Evolutionary conservation across 2,329 filamentous ascomycete species (phyloP), one percentile per base, ranked within the genome.

Genomic region (Aspergillus fumigatiaffinis): DNA sequence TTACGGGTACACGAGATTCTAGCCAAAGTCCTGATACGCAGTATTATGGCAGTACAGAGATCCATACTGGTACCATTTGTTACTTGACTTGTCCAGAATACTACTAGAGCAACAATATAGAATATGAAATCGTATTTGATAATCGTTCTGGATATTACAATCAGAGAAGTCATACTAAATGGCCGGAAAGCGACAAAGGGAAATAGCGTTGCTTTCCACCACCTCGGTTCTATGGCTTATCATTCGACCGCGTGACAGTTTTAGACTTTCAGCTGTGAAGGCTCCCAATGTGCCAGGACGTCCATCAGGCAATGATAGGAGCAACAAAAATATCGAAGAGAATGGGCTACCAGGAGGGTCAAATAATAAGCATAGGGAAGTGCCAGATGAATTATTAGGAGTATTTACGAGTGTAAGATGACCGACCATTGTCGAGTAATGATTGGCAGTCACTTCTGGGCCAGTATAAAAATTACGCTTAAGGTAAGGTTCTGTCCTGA

Each of bases 381-480:
- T 5, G 32, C 4, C 32, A 35, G 14, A 7, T 3, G 32, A 38
- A 38, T 35, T 38, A 38, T 7, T 17, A 38, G 14, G 14, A 3
- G 32, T 38, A 38, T 38, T 38, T 14, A 38, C 6, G 14, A 17
- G 14, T 17, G 32, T 38, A 38, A 38, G 32, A n/a, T 38, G 32
- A 38, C 14, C 5, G 32, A 35, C 12, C 32, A 14, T 17, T 35
- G 12, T 17, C 7, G 32, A 38, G 14, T 38, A 38, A 38, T n/a
- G 14, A 23, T 41, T 32, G 9, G 8, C 9, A 25, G 14, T 47
- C 21, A 38, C 12, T 41, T n/a, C 7, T 41, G 50, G 23, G n/a
- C 29, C 59, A 56, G 60, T 59, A 66, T 55, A 28, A 56, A 63
- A 65, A 63, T 60, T 66, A 63, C 63, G 63, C 62, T 23, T 52